phyloP scores from a whole-genome alignment of 2,329 filamentous ascomycete species.

The Fusarium pseudonygamai region DNA sequence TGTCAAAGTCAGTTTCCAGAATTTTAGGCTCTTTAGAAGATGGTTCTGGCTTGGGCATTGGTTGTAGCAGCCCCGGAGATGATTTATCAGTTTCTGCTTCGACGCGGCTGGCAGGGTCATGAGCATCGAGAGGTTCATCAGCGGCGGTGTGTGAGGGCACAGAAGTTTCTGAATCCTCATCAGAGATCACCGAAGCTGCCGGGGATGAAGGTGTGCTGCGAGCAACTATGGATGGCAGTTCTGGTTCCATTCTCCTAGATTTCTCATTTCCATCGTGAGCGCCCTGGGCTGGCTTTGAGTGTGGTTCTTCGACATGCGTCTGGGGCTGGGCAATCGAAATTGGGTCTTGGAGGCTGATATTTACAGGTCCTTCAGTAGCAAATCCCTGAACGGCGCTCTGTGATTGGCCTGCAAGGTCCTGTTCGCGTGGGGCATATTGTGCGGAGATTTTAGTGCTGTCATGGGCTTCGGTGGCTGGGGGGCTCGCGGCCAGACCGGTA shows the following conservation, averaged over 20 bases:
- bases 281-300: constrained; percentile 1
- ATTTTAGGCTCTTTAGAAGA: constrained; percentile 6
- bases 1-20: constrained; percentile 22
- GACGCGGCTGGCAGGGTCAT: background rate
- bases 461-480: constrained; percentile 1
- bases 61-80: constrained; percentile 10
- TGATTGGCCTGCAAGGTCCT: constrained; percentile 24
- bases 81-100: background rate
- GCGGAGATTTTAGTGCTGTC: constrained; percentile 4
- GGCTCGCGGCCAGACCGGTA: background rate
- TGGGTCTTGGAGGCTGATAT: constrained; percentile 4
- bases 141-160: constrained; percentile 1
- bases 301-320: constrained; percentile 1
- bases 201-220: constrained; percentile 8
- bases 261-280: constrained; percentile 25
- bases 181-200: constrained; percentile 5
- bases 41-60: background rate
- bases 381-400: background rate
- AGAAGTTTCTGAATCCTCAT: constrained; percentile 8
- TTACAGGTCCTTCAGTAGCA: constrained; percentile 10
- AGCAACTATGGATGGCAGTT: constrained; percentile 5
- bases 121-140: background rate
- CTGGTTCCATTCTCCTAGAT: constrained; percentile 16
- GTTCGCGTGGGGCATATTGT: constrained; percentile 1
- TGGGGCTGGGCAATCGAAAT: constrained; percentile 3